A percentile compares a stretch with the other conserved stretches of the same genome.
Evolutionary conservation across 352 stramenopile genomes (phyloP).

Genomic region (Globisporangium perplexum): DNA sequence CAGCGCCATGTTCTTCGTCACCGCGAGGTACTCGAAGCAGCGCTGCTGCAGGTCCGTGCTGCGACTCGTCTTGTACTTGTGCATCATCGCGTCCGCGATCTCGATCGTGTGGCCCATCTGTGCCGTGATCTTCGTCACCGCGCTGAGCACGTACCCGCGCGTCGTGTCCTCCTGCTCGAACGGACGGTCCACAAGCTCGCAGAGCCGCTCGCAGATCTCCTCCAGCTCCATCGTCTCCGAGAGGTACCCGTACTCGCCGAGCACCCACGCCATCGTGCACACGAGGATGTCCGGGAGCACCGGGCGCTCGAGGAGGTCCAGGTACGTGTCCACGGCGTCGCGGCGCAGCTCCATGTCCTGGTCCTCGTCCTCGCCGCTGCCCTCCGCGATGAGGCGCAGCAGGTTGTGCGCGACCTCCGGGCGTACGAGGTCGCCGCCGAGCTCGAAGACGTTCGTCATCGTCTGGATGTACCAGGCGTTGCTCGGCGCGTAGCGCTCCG

Average conservation of each 20-base stretch:
- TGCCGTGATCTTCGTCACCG: conserved; percentile 98
- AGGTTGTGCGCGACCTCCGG: conserved; percentile 97
- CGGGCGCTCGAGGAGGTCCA: conserved; percentile 94
- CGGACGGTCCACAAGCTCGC: conserved; percentile 86
- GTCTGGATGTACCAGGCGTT: conserved; percentile 99
- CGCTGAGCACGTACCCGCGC: conserved; percentile 93
- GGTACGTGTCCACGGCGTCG: conserved; percentile 96
- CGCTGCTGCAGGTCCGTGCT: conserved; percentile 97
- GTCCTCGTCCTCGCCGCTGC: conserved; percentile 95
- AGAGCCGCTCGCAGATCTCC: conserved; percentile 94
- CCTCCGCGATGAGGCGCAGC: conserved; percentile 97
- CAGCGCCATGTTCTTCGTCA: conserved; percentile 90
- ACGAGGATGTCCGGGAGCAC: conserved; percentile 94
- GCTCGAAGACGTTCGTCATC: conserved; percentile 96
- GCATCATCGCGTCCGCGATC: conserved; percentile 91
- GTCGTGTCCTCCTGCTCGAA: conserved; percentile 90
- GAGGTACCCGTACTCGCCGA: conserved; percentile 99
- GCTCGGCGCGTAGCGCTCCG: conserved; percentile 95
- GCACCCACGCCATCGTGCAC: conserved; percentile 97
- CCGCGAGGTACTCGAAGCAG: conserved; percentile 97
- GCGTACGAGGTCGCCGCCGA: conserved; percentile 96
- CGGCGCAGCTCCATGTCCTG: conserved; percentile 95
- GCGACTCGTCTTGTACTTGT: conserved; percentile 95
- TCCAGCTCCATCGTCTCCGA: conserved; percentile 91
- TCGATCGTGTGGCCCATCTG: conserved; percentile 91